Conservation (phyloP, 805 yeast species). For the Cyberlindnera meyerae region DNA sequence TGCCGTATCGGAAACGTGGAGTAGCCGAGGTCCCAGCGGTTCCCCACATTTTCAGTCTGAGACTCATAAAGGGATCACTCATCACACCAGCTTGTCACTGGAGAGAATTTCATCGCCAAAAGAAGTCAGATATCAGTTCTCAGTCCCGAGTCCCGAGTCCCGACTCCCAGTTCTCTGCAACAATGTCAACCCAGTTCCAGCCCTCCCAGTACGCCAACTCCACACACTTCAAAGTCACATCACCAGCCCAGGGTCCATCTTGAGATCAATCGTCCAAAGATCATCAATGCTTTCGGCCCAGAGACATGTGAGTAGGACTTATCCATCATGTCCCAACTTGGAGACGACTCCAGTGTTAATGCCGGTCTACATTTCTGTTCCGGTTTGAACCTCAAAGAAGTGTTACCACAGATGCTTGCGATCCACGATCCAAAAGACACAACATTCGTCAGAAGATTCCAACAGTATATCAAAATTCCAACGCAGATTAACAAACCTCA, state of each 20-base stretch:
- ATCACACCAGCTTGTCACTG: too few species aligned
- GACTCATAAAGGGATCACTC: too few species aligned
- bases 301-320: slow-evolving; percentile 55
- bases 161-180: too few species aligned
- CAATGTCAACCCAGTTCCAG: too few species aligned
- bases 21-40: too few species aligned
- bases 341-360: slow-evolving; percentile 37
- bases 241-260: slow-evolving; percentile 38
- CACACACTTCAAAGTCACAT: slow-evolving; percentile 18
- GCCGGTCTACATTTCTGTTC: slow-evolving; percentile 53
- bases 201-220: slow-evolving; percentile 6
- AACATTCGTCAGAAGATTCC: slow-evolving; percentile 50
- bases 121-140: too few species aligned
- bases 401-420: slow-evolving; percentile 11
- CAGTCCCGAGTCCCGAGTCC: too few species aligned
- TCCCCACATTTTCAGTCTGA: too few species aligned
- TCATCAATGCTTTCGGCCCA: slow-evolving; percentile 53
- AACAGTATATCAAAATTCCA: slow-evolving; percentile 47
- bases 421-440: slow-evolving; percentile 25
- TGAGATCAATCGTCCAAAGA: slow-evolving; percentile 55
- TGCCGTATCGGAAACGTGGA: too few species aligned
- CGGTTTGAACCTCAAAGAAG: slow-evolving; percentile 54
- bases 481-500: slow-evolving; percentile 51
- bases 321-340: slow-evolving; percentile 41
- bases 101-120: too few species aligned